A percentile compares a stretch with the other conserved stretches of the same genome.
Evolutionary conservation across 2,329 filamentous ascomycete genomes (phyloP).

Genomic region (Exutisphaerella laricina): DNA sequence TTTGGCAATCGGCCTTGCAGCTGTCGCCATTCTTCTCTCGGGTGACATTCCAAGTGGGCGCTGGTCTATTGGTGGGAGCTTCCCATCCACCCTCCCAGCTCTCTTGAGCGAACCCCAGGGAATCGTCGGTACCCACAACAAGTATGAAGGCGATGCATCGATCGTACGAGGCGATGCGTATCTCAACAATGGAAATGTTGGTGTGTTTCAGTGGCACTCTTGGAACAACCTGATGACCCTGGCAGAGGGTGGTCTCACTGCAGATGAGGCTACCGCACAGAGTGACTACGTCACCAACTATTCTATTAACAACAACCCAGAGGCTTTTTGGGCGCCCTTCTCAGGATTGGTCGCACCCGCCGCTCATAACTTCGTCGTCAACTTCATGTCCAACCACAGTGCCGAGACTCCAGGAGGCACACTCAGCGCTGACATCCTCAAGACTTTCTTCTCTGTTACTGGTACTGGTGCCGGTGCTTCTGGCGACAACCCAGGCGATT

Average conservation of each 20-base stretch:
- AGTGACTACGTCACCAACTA: slow-evolving; percentile 11
- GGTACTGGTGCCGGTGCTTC: slow-evolving; percentile 14
- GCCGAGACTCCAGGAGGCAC: no score
- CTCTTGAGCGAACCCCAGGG: slow-evolving; percentile 6
- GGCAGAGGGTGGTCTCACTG: slow-evolving; percentile 10
- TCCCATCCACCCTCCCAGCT: slow-evolving; percentile 1
- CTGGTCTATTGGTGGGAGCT: slow-evolving; percentile 15
- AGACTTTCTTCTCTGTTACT: slow-evolving; percentile 15
- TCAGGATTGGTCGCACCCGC: slow-evolving; percentile 17
- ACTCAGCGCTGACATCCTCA: no score
- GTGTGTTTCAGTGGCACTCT: slow-evolving; percentile 14
- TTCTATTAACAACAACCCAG: slow-evolving; percentile 26
- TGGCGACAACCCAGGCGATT: slow-evolving; percentile 3
- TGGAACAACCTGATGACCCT: neutral
- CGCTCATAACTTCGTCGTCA: slow-evolving; percentile 23
- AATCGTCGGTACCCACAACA: slow-evolving; percentile 27
- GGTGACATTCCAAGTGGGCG: slow-evolving; percentile 1
- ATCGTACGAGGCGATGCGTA: slow-evolving; percentile 29
- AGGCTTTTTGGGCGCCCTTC: slow-evolving; percentile 28
- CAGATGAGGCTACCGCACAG: slow-evolving; percentile 14
- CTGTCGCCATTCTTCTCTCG: neutral
- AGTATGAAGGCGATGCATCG: no score
- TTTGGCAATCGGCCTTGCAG: slow-evolving; percentile 1
- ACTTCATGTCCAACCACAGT: slow-evolving; percentile 26
- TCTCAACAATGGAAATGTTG: slow-evolving; percentile 15